Conservation (phyloP, 345 rosid species). For the Gossypium australe region DNA sequence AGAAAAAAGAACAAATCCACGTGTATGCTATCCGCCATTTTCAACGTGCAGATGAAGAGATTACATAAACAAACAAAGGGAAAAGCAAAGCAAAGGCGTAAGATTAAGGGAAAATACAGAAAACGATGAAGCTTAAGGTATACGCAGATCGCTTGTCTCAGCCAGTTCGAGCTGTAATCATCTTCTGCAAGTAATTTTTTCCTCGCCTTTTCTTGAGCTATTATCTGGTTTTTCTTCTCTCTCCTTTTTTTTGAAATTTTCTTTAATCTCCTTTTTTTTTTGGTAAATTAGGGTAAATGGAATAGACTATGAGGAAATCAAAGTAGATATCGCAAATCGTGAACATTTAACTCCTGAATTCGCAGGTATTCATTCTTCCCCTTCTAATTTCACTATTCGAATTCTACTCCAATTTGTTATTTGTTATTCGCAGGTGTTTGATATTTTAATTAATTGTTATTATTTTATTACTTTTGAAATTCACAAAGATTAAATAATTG, state of each 20-base stretch:
- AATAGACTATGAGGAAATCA: constrained; percentile 71
- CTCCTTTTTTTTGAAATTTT: neutral
- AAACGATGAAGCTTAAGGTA: constrained; percentile 59
- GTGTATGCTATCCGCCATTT: too few species aligned
- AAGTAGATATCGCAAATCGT: constrained; percentile 38
- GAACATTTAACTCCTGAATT: constrained; percentile 60
- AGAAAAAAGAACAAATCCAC: too few species aligned
- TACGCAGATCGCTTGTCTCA: constrained; percentile 72
- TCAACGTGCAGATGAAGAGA: too few species aligned
- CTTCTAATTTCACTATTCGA: neutral
- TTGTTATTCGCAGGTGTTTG: neutral
- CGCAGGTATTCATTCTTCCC: constrained; percentile 31
- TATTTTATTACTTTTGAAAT: too few species aligned
- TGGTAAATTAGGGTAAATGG: constrained; percentile 45
- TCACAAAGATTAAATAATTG: too few species aligned
- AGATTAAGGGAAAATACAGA: neutral
- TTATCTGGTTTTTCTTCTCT: neutral
- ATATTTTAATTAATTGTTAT: too few species aligned
- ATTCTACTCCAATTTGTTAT: neutral
- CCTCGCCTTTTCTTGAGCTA: neutral
- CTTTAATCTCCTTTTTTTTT: neutral
- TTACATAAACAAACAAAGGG: neutral
- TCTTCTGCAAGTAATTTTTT: constrained; percentile 75
- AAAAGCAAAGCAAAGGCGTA: neutral
- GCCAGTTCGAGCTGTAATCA: constrained; percentile 71